Percentiles rank a stretch among this genome's conserved stretches.
Conservation (phyloP, 768 basidiomycete species). For the Leccinum fibrillosum region DNA sequence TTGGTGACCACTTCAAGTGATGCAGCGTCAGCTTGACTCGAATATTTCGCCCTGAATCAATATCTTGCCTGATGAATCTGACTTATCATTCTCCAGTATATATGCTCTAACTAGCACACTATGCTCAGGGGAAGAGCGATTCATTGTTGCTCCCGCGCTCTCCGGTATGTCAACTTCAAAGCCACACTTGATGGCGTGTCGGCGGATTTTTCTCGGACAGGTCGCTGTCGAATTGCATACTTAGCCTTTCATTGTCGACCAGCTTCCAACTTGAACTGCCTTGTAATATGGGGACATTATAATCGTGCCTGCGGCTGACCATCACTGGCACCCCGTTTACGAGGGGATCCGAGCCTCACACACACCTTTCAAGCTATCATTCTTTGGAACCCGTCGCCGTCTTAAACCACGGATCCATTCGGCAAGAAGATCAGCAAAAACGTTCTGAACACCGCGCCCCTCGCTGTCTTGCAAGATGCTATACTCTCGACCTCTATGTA, state of each 20-base stretch:
- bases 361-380: background rate
- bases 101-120: too few species aligned
- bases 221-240: background rate
- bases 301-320: conserved; percentile 10
- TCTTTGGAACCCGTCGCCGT: background rate
- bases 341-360: background rate
- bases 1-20: background rate
- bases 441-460: background rate
- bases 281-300: background rate
- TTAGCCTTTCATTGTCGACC: background rate
- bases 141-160: background rate
- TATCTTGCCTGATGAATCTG: background rate
- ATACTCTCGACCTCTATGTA: conserved; percentile 9
- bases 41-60: background rate
- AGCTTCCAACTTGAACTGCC: background rate
- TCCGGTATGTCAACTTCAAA: background rate
- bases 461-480: conserved; percentile 14
- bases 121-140: background rate
- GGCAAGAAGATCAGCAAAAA: background rate
- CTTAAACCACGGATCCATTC: background rate
- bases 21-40: background rate
- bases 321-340: conserved; percentile 1
- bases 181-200: background rate
- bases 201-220: background rate
- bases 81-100: background rate